Evolutionary conservation across 305 asterid genomes (phyloP), one percentile per base, ranked within the genome.

Genomic region (Plantago rigida): DNA sequence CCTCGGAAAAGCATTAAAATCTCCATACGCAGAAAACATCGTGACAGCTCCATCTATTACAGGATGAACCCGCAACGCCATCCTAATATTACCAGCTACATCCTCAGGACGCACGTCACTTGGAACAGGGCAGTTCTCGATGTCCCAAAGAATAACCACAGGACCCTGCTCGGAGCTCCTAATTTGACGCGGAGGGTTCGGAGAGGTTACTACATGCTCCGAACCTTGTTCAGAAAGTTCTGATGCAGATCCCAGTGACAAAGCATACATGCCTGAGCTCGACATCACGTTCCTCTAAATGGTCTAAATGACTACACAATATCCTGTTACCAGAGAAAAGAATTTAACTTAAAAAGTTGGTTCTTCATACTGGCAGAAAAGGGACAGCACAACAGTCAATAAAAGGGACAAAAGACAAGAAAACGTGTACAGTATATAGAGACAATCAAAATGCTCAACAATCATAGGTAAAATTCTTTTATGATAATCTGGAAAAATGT

Each of bases 91-190:
- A 24, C 92, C 89, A n/a, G 88, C 95, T 17, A 88, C 95, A 48
- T 89, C 97, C 62, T 93, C 99, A 0, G 97, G 81, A 34, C 87
- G 81, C 19, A 89, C 87, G 51, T 78, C 95, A 71, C 85, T 79
- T 9, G 99, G 99, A 57, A 93, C 87, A 0, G 90, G 95, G 58
- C 99, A 93, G 78, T 93, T 93, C 69, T 93, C 97, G 1, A 93
- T 93, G 84, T 93, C 99, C 99, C 99, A 93, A 52, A 89, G 91
- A 57, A 93, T 81, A 6, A 85, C 89, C 60, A 92, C 86, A 0
- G 82, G 83, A 57, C 94, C 94, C 13, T 72, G 75, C 47, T 70
- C 57, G 15, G 73, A 62, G 52, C 59, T 69, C 49, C 57, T 52
- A 48, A 7, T 59, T 60, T 74, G 84, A 69, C 51, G 80, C 19